These are phyloP conservation scores for Anisodus acutangulus DNA, from an alignment of 257 asterid genomes.

Conservation along the genomic window DNA sequence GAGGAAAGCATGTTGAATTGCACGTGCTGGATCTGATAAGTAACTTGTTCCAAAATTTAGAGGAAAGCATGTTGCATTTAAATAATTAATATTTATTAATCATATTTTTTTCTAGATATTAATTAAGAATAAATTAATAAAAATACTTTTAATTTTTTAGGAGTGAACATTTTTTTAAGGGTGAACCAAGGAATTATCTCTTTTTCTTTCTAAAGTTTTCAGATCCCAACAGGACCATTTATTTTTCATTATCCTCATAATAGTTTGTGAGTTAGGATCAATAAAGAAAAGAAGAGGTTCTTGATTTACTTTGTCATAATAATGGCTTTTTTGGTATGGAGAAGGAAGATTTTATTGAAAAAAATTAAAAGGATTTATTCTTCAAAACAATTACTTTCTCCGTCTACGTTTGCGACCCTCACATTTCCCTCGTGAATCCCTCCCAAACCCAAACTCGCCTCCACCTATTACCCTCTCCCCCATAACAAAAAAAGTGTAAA, in stretches of 20 bases:
- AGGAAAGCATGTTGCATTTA: no score
- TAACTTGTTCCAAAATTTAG: background rate
- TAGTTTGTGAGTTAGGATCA: constrained; percentile 2
- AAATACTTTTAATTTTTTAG: background rate
- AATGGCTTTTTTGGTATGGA: background rate
- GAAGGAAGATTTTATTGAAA: background rate
- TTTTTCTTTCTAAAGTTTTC: background rate
- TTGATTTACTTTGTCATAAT: background rate
- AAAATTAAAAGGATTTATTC: background rate
- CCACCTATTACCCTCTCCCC: no score
- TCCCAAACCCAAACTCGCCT: no score
- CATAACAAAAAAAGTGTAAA: no score
- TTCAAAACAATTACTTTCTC: no score
- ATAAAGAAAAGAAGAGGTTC: background rate
- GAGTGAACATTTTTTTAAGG: no score
- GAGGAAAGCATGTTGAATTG: constrained; percentile 34
- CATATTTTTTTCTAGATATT: background rate
- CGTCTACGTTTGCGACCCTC: no score
- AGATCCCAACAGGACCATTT: background rate
- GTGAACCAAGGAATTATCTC: background rate
- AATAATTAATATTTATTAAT: background rate
- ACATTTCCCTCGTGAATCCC: no score
- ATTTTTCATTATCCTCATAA: background rate
- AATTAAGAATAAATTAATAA: no score
- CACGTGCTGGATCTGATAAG: constrained; percentile 27